Evolutionary conservation across 2,329 filamentous ascomycete species (phyloP).

Genomic region (Pyrenochaeta sp.): DNA sequence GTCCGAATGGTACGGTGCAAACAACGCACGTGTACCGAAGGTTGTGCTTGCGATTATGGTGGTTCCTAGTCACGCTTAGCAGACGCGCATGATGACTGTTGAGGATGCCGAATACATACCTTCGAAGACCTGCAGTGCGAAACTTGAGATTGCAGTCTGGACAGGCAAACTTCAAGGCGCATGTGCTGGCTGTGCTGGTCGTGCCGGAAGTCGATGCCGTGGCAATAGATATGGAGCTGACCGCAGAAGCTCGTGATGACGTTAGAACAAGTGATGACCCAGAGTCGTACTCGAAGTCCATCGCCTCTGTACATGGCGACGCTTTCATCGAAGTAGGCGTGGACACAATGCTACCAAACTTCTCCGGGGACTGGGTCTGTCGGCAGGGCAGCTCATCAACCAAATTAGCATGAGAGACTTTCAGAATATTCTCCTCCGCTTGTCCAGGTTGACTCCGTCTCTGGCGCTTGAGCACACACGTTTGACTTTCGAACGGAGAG

Average conservation of each 20-base stretch:
- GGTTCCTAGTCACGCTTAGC: too few species aligned
- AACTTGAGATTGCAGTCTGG: not conserved
- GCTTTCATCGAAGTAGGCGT: not conserved
- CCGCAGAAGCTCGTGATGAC: not conserved
- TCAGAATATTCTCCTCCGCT: too few species aligned
- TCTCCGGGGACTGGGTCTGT: too few species aligned
- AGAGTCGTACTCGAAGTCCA: not conserved
- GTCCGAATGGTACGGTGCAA: not conserved
- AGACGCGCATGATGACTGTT: too few species aligned
- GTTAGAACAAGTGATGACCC: not conserved
- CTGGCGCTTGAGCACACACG: too few species aligned
- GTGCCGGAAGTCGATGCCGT: not conserved
- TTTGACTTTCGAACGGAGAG: too few species aligned
- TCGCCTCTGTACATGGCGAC: not conserved
- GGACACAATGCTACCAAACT: too few species aligned
- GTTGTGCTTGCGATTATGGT: not conserved
- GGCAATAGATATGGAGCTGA: not conserved
- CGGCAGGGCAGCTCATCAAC: too few species aligned
- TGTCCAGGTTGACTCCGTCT: too few species aligned
- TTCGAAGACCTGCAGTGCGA: not conserved
- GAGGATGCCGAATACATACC: too few species aligned
- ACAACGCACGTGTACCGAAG: not conserved
- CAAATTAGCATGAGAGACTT: too few species aligned
- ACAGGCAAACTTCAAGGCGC: not conserved
- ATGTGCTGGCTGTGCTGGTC: not conserved